Conservation (phyloP, 306 rosid genomes). For the Sicyos baderoa region DNA sequence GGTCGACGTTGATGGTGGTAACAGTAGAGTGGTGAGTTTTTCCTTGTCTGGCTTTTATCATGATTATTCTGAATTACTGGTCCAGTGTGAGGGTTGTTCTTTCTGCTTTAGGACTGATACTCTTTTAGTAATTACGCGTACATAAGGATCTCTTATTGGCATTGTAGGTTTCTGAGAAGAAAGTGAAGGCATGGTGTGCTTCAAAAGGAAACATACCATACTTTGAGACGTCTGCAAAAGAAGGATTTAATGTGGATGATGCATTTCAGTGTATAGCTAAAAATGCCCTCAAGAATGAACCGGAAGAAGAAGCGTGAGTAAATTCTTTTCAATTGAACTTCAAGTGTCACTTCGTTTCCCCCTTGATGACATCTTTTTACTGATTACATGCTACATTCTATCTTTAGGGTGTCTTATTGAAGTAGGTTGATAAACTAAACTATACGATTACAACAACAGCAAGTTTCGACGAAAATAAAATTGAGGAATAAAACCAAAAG, state of each 20-base stretch:
- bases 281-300: slow-evolving; percentile 98
- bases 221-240: slow-evolving; percentile 98
- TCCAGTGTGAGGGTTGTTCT: slow-evolving; percentile 5
- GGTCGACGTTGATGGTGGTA: slow-evolving; percentile 94
- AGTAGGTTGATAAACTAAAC: not conserved
- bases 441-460: no score
- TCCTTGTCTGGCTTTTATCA: not conserved
- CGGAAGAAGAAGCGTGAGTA: slow-evolving; percentile 94
- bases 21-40: slow-evolving; percentile 83
- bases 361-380: not conserved
- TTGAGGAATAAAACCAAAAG: not conserved
- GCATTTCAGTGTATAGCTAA: slow-evolving; percentile 97
- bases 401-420: not conserved
- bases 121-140: not conserved
- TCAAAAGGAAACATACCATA: slow-evolving; percentile 97
- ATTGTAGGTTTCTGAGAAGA: slow-evolving; percentile 89
- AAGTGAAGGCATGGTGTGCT: slow-evolving; percentile 99
- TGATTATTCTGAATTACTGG: slow-evolving; percentile 8
- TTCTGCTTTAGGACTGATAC: not conserved
- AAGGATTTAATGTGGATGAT: slow-evolving; percentile 94
- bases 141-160: slow-evolving; percentile 14
- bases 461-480: not conserved
- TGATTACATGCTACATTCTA: not conserved
- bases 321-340: slow-evolving; percentile 9
- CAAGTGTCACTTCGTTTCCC: not conserved